Conservation (phyloP, 2,329 filamentous ascomycete species). For the Sporothrix luriei region DNA sequence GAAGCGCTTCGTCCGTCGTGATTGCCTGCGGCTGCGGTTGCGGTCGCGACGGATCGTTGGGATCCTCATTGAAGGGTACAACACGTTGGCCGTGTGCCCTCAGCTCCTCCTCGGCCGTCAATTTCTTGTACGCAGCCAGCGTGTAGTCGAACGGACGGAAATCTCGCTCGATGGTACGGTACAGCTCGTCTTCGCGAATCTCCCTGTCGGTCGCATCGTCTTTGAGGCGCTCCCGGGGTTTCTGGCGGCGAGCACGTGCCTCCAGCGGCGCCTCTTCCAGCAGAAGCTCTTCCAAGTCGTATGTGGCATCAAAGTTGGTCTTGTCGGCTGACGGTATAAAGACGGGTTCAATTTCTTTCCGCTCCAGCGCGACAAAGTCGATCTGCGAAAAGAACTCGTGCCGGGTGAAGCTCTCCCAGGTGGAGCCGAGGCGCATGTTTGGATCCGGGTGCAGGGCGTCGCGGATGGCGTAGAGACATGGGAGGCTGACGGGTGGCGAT, state of each 20-base stretch:
- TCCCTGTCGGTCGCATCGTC: slow-evolving; percentile 95
- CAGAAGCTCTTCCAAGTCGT: slow-evolving; percentile 90
- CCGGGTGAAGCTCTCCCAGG: slow-evolving; percentile 81
- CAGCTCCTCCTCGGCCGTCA: slow-evolving; percentile 39
- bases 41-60: background rate
- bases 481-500: slow-evolving; percentile 82
- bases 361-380: slow-evolving; percentile 81
- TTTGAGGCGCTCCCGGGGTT: slow-evolving; percentile 86
- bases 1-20: slow-evolving; percentile 55
- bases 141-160: slow-evolving; percentile 98
- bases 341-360: slow-evolving; percentile 85
- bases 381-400: slow-evolving; percentile 87
- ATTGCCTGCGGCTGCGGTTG: slow-evolving; percentile 51
- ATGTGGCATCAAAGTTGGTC: slow-evolving; percentile 98
- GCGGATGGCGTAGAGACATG: slow-evolving; percentile 86
- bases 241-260: slow-evolving; percentile 87
- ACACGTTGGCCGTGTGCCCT: slow-evolving; percentile 23
- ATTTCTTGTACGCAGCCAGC: slow-evolving; percentile 71
- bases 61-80: slow-evolving; percentile 18
- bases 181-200: slow-evolving; percentile 90
- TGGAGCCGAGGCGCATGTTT: slow-evolving; percentile 77
- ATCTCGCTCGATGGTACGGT: slow-evolving; percentile 89
- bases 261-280: slow-evolving; percentile 94
- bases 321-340: slow-evolving; percentile 95
- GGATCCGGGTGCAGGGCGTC: slow-evolving; percentile 80